Evolutionary conservation across 441 rosid species (phyloP), one percentile per base, ranked within the genome.

Genomic region (Syzygium malaccense): DNA sequence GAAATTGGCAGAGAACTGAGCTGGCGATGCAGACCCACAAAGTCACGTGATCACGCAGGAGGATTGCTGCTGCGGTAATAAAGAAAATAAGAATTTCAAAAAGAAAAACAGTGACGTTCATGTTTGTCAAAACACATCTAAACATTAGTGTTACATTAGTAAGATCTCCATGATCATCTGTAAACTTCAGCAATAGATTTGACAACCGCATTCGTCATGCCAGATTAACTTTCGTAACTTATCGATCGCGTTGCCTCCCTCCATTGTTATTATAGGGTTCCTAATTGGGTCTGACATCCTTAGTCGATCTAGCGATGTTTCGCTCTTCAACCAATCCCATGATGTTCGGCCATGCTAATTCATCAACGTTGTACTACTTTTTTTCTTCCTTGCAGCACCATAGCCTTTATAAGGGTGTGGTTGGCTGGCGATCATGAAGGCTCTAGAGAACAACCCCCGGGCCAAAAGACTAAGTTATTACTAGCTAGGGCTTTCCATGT

Each of bases 1-100:
- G 92, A 89, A 91, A 91, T 62, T 87, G 90, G 53, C 90, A 85
- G 92, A 88, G 86, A 90, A 37, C 88, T 94, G 95, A 94, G 96
- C 95, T 96, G 98, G 93, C 95, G 95, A 94, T 90, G 87, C 93
- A 91, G 96, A 93, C 96, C 92, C 90, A 90, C 93, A 93, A 91
- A 89, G 89, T 91, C 95, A 93, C 94, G 96, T 94, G 94, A 94
- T 89, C 88, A 41, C 41, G 60, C 83, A 75, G 80, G 58, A 23
- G 64, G 64, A 53, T 71, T 71, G 37, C 80, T 33, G 49, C 15
- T 33, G 48, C 1, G 20, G 80, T 37, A 33, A 71, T 49, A 71
- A 71, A 37, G 37, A 23, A 19, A 71, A 37, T 33, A 23, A 19
- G 48, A 37, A 71, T 71, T 71, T 20, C 48, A 41, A 4, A 64